Evolutionary conservation across 2,329 filamentous ascomycete genomes (phyloP).

Genomic region (Scedosporium apiospermum): DNA sequence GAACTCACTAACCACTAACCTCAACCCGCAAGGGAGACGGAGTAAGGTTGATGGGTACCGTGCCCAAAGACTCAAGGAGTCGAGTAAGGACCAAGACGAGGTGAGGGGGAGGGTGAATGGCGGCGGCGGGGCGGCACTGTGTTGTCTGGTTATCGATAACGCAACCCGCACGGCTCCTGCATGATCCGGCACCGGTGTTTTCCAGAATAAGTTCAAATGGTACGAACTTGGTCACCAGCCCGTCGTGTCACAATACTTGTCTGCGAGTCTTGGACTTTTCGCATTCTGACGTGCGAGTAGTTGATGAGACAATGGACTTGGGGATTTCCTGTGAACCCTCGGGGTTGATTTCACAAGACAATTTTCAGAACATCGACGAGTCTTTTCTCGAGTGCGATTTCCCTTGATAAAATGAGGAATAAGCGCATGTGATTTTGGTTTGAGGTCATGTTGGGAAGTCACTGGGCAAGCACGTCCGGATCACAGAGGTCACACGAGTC

Average conservation of each 20-base stretch:
- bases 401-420: background rate
- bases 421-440: background rate
- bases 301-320: too few species aligned
- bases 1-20: background rate
- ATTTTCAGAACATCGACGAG: background rate
- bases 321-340: too few species aligned
- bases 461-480: background rate
- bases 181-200: background rate
- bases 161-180: background rate
- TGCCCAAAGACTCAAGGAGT: too few species aligned
- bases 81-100: background rate
- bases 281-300: too few species aligned
- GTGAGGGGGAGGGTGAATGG: background rate
- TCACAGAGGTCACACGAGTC: background rate
- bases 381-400: background rate
- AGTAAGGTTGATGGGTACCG: too few species aligned
- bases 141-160: constrained; percentile 6
- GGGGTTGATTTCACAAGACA: background rate
- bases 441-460: background rate
- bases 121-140: background rate
- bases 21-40: too few species aligned
- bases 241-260: background rate
- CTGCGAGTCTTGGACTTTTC: too few species aligned
- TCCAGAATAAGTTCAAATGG: background rate
- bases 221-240: background rate